Evolutionary conservation across 306 rosid genomes (phyloP).

Genomic region (Castanopsis chinensis): DNA sequence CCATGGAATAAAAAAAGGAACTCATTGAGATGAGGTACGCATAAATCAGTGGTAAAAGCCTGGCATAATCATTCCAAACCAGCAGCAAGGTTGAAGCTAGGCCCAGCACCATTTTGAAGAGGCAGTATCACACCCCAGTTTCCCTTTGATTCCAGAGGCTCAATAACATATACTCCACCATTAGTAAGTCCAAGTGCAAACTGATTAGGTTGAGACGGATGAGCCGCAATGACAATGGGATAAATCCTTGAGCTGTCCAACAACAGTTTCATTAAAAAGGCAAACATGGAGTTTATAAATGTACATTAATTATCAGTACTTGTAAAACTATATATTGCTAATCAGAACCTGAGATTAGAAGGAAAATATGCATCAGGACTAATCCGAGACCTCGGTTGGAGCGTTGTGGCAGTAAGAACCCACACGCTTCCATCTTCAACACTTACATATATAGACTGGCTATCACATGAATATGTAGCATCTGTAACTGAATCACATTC

Average conservation of each 20-base stretch:
- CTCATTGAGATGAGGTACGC: no score
- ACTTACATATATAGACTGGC: slow-evolving; percentile 11
- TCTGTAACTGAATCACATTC: slow-evolving; percentile 7
- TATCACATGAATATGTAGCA: slow-evolving; percentile 15
- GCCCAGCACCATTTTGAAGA: no score
- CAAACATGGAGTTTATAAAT: no score
- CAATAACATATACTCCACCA: slow-evolving; percentile 12
- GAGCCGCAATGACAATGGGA: slow-evolving; percentile 13
- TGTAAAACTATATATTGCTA: background rate
- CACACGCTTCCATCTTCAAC: slow-evolving; percentile 7
- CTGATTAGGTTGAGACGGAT: slow-evolving; percentile 14
- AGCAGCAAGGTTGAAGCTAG: no score
- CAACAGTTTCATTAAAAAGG: no score
- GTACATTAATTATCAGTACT: no score
- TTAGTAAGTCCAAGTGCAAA: slow-evolving; percentile 21
- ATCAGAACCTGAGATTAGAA: background rate
- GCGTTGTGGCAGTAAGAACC: background rate
- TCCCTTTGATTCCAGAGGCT: slow-evolving; percentile 14
- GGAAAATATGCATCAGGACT: background rate
- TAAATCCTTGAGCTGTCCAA: slow-evolving; percentile 3
- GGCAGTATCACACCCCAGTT: background rate
- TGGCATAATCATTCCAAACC: no score
- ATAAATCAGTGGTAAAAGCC: no score
- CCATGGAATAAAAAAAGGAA: no score
- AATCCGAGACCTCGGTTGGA: slow-evolving; percentile 2